phyloP scores from a whole-genome alignment of 192 early-diverging fungal genomes.

The Gamsiella multidivaricata region DNA sequence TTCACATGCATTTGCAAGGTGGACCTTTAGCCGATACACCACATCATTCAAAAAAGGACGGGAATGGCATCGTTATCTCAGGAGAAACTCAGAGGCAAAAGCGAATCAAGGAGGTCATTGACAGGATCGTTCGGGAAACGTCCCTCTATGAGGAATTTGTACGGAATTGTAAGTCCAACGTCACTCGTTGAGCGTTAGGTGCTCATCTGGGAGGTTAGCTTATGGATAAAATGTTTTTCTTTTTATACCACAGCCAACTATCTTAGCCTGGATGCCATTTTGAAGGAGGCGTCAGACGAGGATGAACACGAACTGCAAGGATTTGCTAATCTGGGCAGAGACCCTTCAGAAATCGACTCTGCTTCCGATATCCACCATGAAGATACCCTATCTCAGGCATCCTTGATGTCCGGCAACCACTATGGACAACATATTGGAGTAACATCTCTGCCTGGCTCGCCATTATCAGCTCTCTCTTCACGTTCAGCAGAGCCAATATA shows the following conservation, averaged over 20 bases:
- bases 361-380: conserved; percentile 56
- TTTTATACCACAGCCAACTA: conserved; percentile 54
- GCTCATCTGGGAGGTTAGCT: too few relatives aligned
- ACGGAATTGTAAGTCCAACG: conserved; percentile 59
- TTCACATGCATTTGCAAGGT: conserved; percentile 71
- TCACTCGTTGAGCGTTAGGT: background rate
- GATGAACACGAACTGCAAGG: conserved; percentile 59
- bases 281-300: conserved; percentile 65
- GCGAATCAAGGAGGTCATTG: conserved; percentile 60
- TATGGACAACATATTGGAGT: conserved; percentile 23
- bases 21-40: conserved; percentile 60
- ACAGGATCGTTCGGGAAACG: conserved; percentile 63
- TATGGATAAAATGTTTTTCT: too few relatives aligned
- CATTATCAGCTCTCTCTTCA: conserved; percentile 48
- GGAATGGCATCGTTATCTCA: conserved; percentile 37
- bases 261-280: conserved; percentile 66
- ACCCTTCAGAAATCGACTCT: conserved; percentile 61
- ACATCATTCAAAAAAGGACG: conserved; percentile 19
- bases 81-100: conserved; percentile 57
- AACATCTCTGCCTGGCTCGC: conserved; percentile 22
- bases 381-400: conserved; percentile 43
- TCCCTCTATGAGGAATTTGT: conserved; percentile 72
- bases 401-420: conserved; percentile 31
- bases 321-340: conserved; percentile 36
- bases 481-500: conserved; percentile 44